phyloP scores from a whole-genome alignment of 805 yeast species.

The Suhomyces canberraensis region DNA sequence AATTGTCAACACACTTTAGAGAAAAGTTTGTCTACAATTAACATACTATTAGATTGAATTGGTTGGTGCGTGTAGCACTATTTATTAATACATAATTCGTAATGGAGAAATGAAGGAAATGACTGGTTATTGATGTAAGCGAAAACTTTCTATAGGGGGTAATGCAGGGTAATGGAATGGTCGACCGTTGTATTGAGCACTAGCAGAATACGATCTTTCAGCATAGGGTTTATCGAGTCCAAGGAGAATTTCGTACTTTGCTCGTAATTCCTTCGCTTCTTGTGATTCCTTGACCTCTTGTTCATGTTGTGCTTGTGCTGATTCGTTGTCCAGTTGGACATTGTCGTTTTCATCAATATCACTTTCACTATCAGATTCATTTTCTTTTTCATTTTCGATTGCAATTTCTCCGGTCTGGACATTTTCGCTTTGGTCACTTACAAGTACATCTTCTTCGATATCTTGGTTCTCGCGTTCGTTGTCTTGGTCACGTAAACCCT shows the following conservation, averaged over 20 bases:
- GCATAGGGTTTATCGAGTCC: conserved; percentile 4
- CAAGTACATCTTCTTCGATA: conserved; percentile 10
- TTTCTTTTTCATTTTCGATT: not conserved
- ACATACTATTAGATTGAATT: too few relatives aligned
- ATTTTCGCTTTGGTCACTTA: conserved; percentile 7
- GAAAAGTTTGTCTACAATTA: too few relatives aligned
- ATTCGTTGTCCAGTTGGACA: not conserved
- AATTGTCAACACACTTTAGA: too few relatives aligned
- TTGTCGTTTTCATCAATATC: conserved; percentile 11
- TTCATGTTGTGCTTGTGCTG: conserved; percentile 1
- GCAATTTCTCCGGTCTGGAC: conserved; percentile 2
- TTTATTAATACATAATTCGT: conserved; percentile 3
- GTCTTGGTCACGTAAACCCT: conserved; percentile 1
- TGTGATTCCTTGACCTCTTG: conserved; percentile 3
- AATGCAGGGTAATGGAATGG: conserved; percentile 11
- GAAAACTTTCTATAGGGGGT: conserved; percentile 28
- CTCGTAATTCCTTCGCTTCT: conserved; percentile 2
- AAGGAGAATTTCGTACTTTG: conserved; percentile 8
- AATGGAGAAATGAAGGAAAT: not conserved
- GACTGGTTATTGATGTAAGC: not conserved
- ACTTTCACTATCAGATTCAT: conserved; percentile 3
- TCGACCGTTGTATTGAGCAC: not conserved
- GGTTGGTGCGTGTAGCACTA: not conserved
- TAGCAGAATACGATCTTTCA: conserved; percentile 1
- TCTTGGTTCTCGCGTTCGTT: conserved; percentile 4